A percentile compares a stretch with the other conserved stretches of the same genome.
phyloP scores from a whole-genome alignment of 2,329 filamentous ascomycete species.

The Fusarium hainanense region DNA sequence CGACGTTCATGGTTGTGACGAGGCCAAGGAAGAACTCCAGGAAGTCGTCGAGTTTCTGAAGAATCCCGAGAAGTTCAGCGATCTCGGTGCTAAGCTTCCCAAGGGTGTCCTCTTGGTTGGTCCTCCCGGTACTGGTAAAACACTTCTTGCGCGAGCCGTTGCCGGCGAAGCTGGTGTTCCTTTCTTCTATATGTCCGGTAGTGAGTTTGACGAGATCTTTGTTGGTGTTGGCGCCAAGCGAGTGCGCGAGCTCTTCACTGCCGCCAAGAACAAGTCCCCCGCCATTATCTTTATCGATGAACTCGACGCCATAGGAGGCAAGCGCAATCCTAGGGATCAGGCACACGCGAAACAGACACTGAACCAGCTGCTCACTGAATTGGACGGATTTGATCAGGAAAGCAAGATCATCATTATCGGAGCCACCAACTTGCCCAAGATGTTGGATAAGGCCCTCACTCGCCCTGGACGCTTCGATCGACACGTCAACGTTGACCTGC shows the following conservation, averaged over 20 bases:
- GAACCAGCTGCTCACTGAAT: constrained; percentile 95
- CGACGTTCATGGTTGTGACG: constrained; percentile 96
- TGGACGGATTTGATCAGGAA: constrained; percentile 96
- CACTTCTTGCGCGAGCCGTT: constrained; percentile 91
- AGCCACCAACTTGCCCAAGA: constrained; percentile 94
- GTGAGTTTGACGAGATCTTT: constrained; percentile 98
- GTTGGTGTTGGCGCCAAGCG: constrained; percentile 97
- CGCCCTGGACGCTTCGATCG: constrained; percentile 96
- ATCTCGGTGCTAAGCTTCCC: constrained; percentile 93
- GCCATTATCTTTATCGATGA: constrained; percentile 97
- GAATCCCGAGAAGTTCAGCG: constrained; percentile 92
- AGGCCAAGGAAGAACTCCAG: constrained; percentile 97
- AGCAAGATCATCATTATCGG: constrained; percentile 95
- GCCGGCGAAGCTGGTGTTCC: constrained; percentile 97
- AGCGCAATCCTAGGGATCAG: constrained; percentile 90
- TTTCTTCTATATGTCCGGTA: constrained; percentile 99
- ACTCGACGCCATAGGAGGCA: constrained; percentile 92
- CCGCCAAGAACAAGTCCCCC: constrained; percentile 86
- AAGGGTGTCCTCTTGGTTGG: constrained; percentile 96
- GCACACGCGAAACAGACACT: constrained; percentile 97
- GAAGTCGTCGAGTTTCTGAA: constrained; percentile 97
- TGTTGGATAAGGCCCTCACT: constrained; percentile 93
- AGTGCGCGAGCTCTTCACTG: constrained; percentile 89
- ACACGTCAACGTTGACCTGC: constrained; percentile 87
- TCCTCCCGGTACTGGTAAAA: constrained; percentile 97